Evolutionary conservation across 2,329 filamentous ascomycete species (phyloP), one percentile per base, ranked within the genome.

Genomic region (Neofusicoccum kwambonambiense): DNA sequence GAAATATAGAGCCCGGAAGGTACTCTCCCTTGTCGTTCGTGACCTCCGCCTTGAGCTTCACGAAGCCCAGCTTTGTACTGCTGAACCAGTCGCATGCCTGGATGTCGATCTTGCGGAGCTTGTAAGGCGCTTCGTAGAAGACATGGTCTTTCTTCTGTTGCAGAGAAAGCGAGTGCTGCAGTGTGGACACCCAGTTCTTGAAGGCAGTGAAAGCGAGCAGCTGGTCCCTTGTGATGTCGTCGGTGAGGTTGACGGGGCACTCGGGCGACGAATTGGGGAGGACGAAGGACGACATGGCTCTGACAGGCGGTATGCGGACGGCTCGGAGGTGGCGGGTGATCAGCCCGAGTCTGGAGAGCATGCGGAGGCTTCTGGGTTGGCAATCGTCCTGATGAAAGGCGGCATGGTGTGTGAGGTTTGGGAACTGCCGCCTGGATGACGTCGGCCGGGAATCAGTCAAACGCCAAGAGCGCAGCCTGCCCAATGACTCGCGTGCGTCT

Each of bases 1-100:
- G 72, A 67, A 87, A 87, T 2, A 87, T 81, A 52, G 82, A 81
- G 1, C 84, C 85, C 0, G 85, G 84, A 2, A 87, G 75, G 65
- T 75, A 80, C 67, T 85, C 81, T 4, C 80, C 82, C 9, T 77
- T 52, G 12, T 81, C 77, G 67, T 85, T 87, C 2, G 80, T 81
- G n/a, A 88, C 79, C 8, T 81, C 77, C 0, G 83, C 80, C 65
- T 82, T 81, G 34, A 87, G 69, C 68, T 87, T 87, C 57, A 87
- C 69, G 68, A 87, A 88, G 1, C 86, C 86, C 4, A 87, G 70
- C 7, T 81, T 77, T 1, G 72, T 75, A 5, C 78, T 78, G 8
- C 78, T 78, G 68, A 87, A 87, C 70, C 79, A 83, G 71, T 86
- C 84, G 17, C 82, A 80, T 3, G 82, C 74, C 69, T 87, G 84